Percentiles rank a stretch among this genome's conserved stretches.
Evolutionary conservation across 108 stramenopile genomes (phyloP).

Genomic region (Epipyxis sp.): DNA sequence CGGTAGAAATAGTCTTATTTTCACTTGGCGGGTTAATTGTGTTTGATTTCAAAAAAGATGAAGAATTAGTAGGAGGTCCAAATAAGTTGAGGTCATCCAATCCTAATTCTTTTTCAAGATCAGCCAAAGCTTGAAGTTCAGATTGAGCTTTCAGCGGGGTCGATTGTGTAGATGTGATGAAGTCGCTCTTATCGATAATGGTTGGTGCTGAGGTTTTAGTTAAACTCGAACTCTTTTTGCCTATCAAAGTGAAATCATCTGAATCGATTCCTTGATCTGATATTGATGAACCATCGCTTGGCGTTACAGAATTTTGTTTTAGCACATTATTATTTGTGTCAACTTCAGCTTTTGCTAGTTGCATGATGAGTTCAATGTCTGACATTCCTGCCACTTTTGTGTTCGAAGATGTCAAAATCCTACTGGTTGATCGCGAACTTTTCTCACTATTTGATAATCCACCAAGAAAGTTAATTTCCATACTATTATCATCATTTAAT

Average conservation of each 20-base stretch:
- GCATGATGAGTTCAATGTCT: neutral
- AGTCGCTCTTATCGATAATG: too few species aligned
- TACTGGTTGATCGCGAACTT: too few species aligned
- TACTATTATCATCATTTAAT: neutral
- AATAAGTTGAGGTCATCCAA: neutral
- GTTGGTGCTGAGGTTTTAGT: too few species aligned
- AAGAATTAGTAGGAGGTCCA: neutral
- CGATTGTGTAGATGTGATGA: neutral
- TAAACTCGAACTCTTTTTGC: too few species aligned
- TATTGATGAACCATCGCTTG: neutral
- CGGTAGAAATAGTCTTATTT: neutral
- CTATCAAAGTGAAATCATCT: too few species aligned
- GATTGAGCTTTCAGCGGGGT: neutral
- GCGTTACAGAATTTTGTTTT: neutral
- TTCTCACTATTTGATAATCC: too few species aligned
- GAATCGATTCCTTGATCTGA: too few species aligned
- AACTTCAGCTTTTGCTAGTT: slow-evolving; percentile 8
- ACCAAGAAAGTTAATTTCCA: too few species aligned
- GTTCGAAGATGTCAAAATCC: neutral
- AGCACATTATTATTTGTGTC: too few species aligned
- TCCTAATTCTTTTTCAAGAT: slow-evolving; percentile 19
- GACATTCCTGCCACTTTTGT: neutral
- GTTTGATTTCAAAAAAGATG: too few species aligned
- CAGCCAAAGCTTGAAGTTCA: neutral
- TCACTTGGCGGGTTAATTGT: too few species aligned